These are phyloP conservation scores for Aspergillus felis DNA, from an alignment of 2,329 filamentous ascomycete genomes.

Conservation along the genomic window DNA sequence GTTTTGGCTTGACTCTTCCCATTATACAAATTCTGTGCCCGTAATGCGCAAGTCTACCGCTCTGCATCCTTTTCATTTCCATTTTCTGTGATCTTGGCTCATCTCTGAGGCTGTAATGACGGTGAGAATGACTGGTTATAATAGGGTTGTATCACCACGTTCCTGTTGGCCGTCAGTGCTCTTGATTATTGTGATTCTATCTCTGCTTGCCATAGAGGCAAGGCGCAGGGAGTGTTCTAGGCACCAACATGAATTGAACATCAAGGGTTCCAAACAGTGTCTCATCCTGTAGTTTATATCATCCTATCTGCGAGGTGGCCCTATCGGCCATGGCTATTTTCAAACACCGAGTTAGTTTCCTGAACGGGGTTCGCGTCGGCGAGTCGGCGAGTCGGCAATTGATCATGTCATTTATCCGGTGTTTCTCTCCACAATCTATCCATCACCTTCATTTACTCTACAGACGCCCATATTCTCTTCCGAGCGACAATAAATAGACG, in stretches of 20 bases:
- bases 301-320: background rate
- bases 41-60: slow-evolving; percentile 1
- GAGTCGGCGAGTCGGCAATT: background rate
- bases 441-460: background rate
- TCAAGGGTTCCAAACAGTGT: background rate
- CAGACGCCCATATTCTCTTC: background rate
- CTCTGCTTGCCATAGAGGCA: background rate
- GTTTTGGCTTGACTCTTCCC: slow-evolving; percentile 8
- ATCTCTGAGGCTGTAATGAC: slow-evolving; percentile 16
- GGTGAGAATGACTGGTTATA: slow-evolving; percentile 11
- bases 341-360: background rate
- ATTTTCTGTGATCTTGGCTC: slow-evolving; percentile 2
- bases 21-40: slow-evolving; percentile 8
- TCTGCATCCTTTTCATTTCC: slow-evolving; percentile 7
- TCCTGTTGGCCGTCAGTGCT: slow-evolving; percentile 8
- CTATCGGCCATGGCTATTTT: background rate
- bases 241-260: slow-evolving; percentile 4
- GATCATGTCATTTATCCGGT: background rate
- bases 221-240: slow-evolving; percentile 9
- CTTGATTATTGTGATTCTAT: background rate
- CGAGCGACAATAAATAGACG: background rate
- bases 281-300: background rate
- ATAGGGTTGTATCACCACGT: slow-evolving; percentile 8
- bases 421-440: background rate
- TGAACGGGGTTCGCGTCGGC: background rate